Evolutionary conservation across 768 basidiomycete genomes (phyloP).

Genomic region (Guyanaporus albipodus): DNA sequence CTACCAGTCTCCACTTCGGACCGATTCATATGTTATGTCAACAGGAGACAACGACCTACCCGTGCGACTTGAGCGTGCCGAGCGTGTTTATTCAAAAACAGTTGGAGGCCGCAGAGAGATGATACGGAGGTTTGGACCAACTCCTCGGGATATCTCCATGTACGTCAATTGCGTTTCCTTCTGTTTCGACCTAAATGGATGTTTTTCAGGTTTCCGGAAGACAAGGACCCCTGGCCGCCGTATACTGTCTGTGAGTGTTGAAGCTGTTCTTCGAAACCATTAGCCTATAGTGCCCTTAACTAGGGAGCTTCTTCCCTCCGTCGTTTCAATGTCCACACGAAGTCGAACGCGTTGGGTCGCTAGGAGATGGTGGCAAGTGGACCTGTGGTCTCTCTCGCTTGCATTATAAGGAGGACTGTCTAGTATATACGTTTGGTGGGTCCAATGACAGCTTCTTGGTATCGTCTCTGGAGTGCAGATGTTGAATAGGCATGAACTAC

Average conservation of each 20-base stretch:
- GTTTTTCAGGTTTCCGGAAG: slow-evolving; percentile 47
- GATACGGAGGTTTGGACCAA: slow-evolving; percentile 53
- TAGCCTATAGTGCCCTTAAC: slow-evolving; percentile 1
- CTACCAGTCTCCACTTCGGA: slow-evolving; percentile 26
- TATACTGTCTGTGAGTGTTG: slow-evolving; percentile 52
- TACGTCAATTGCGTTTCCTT: slow-evolving; percentile 6
- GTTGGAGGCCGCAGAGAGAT: slow-evolving; percentile 42
- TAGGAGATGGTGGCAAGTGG: slow-evolving; percentile 72
- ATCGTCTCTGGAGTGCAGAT: background rate
- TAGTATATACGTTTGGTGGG: slow-evolving; percentile 61
- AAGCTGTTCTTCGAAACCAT: background rate
- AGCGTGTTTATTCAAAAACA: slow-evolving; percentile 43
- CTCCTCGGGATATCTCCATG: slow-evolving; percentile 44
- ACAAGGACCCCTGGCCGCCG: slow-evolving; percentile 50
- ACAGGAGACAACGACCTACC: slow-evolving; percentile 36
- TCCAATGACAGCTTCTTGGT: background rate
- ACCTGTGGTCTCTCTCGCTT: slow-evolving; percentile 59
- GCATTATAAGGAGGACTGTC: slow-evolving; percentile 48
- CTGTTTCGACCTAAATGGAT: slow-evolving; percentile 1
- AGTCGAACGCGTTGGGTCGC: slow-evolving; percentile 40
- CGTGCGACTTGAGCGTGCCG: slow-evolving; percentile 39
- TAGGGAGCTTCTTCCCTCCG: slow-evolving; percentile 47
- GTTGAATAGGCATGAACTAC: slow-evolving; percentile 43
- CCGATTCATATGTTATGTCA: slow-evolving; percentile 20
- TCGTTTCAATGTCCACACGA: slow-evolving; percentile 44